These are phyloP conservation scores for Eucommia ulmoides DNA, from an alignment of 257 asterid species.

Conservation along the genomic window DNA sequence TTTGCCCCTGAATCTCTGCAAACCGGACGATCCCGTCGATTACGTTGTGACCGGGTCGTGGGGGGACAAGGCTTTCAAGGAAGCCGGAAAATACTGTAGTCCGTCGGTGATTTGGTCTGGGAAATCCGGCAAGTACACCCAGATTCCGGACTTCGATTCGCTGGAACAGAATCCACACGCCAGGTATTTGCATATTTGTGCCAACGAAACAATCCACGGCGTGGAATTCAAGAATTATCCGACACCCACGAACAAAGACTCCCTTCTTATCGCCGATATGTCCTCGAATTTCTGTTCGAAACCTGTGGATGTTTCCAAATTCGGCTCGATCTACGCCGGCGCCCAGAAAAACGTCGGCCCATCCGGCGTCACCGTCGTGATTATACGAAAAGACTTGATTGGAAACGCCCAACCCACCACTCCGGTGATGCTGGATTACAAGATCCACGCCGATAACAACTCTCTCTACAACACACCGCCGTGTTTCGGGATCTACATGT, in stretches of 20 bases:
- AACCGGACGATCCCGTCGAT: background rate
- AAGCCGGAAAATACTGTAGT: background rate
- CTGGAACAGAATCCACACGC: background rate
- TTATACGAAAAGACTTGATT: background rate
- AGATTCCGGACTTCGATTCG: background rate
- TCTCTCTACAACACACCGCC: conserved; percentile 77
- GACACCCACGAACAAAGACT: background rate
- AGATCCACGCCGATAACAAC: conserved; percentile 15
- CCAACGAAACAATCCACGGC: background rate
- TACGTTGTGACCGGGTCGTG: background rate
- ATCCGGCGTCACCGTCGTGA: background rate
- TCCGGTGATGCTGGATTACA: background rate
- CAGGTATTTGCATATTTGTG: background rate
- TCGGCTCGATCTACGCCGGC: background rate
- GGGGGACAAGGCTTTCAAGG: background rate
- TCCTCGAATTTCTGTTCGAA: background rate
- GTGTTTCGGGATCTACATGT: conserved; percentile 84
- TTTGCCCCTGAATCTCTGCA: background rate
- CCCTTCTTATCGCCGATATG: background rate
- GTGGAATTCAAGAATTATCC: background rate
- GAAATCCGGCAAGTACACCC: background rate
- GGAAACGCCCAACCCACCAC: background rate
- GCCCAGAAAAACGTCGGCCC: background rate
- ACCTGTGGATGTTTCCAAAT: background rate
- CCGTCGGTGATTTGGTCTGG: background rate